A percentile compares a stretch with the other conserved stretches of the same genome.
Conservation (phyloP, 2,329 filamentous ascomycete species). For the Sclerotinia nivalis region DNA sequence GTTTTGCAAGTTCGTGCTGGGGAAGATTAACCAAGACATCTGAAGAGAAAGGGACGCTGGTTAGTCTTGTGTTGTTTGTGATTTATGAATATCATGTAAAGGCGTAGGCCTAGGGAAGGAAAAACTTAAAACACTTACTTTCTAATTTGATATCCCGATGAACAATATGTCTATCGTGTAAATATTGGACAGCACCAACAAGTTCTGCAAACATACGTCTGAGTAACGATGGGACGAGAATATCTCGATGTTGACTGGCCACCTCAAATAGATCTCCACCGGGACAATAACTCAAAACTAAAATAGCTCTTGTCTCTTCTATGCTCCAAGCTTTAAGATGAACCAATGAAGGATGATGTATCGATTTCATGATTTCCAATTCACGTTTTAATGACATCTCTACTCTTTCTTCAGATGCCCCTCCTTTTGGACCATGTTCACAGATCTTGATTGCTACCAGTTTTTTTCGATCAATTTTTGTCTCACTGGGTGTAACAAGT, state of each 20-base stretch:
- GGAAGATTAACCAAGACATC: conserved; percentile 90
- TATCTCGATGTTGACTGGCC: conserved; percentile 68
- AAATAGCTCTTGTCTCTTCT: conserved; percentile 75
- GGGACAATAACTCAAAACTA: conserved; percentile 88
- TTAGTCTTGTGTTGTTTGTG: neutral
- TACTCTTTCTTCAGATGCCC: conserved; percentile 87
- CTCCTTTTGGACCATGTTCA: conserved; percentile 90
- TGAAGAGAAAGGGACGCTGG: conserved; percentile 42
- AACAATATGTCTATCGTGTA: conserved; percentile 84
- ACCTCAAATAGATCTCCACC: conserved; percentile 95
- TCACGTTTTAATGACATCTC: conserved; percentile 94
- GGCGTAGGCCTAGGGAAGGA: too few relatives aligned
- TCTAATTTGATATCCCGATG: conserved; percentile 98
- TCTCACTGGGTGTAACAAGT: conserved; percentile 40
- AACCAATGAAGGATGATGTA: conserved; percentile 87
- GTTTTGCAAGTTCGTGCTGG: conserved; percentile 62
- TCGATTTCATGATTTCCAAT: conserved; percentile 85
- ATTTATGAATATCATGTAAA: neutral
- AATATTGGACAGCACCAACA: conserved; percentile 79
- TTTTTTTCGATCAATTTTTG: conserved; percentile 65
- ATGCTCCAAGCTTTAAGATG: conserved; percentile 91
- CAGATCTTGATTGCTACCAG: conserved; percentile 95
- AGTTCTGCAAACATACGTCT: conserved; percentile 88
- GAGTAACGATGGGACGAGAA: conserved; percentile 69
- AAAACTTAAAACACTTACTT: conserved; percentile 60